phyloP scores from a whole-genome alignment of 1,139 yeast species.

The Suhomyces taliae region DNA sequence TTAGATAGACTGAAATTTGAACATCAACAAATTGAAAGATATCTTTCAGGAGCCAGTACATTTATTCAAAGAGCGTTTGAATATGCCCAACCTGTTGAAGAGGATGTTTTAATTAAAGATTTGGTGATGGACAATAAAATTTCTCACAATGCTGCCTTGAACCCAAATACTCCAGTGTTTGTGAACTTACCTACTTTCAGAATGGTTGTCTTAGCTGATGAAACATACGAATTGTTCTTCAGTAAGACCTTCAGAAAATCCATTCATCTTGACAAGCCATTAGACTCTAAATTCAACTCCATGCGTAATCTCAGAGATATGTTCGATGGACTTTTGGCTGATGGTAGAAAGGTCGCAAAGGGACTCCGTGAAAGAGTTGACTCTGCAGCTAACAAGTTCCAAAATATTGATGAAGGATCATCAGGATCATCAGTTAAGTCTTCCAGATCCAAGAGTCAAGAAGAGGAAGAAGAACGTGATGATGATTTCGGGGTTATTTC shows the following conservation, averaged over 20 bases:
- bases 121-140: conserved; percentile 40
- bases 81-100: conserved; percentile 70
- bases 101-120: conserved; percentile 43
- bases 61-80: conserved; percentile 89
- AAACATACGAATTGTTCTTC: conserved; percentile 84
- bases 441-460: conserved; percentile 24
- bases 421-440: conserved; percentile 28
- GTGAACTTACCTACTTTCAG: conserved; percentile 87
- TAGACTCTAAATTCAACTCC: conserved; percentile 45
- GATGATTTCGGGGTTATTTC: conserved; percentile 50
- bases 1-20: conserved; percentile 64
- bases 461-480: conserved; percentile 48
- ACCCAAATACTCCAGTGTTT: conserved; percentile 74
- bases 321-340: conserved; percentile 89
- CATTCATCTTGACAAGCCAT: conserved; percentile 63
- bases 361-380: conserved; percentile 88
- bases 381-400: conserved; percentile 41
- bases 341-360: conserved; percentile 86
- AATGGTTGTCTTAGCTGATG: conserved; percentile 93
- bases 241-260: conserved; percentile 64
- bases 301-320: conserved; percentile 75
- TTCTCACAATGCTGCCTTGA: conserved; percentile 71
- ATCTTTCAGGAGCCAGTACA: conserved; percentile 81
- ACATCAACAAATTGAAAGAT: conserved; percentile 74
- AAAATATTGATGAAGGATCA: conserved; percentile 17